These are phyloP conservation scores for Aspergillus mulundensis DNA, from an alignment of 495 filamentous ascomycete species.

Conservation along the genomic window DNA sequence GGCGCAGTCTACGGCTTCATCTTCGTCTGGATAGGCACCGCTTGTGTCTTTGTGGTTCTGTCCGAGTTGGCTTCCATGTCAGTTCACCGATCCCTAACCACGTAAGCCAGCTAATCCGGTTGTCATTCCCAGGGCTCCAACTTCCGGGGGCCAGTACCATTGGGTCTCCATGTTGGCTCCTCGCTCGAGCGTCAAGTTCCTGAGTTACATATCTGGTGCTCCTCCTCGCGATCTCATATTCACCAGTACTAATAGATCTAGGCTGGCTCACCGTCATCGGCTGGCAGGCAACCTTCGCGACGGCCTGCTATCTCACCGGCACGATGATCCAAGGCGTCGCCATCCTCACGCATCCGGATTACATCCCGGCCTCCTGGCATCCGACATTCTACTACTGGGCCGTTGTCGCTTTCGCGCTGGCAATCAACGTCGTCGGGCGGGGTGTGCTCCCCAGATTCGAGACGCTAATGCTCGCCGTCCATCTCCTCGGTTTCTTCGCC, in stretches of 20 bases:
- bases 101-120: too few relatives aligned
- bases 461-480: slow-evolving; percentile 42
- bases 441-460: slow-evolving; percentile 44
- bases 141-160: slow-evolving; percentile 50
- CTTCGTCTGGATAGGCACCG: slow-evolving; percentile 42
- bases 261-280: slow-evolving; percentile 46
- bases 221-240: not conserved
- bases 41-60: slow-evolving; percentile 27
- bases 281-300: slow-evolving; percentile 42
- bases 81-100: too few relatives aligned
- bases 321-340: slow-evolving; percentile 41
- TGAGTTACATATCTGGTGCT: slow-evolving; percentile 46
- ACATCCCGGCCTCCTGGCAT: slow-evolving; percentile 37
- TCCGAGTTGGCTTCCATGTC: slow-evolving; percentile 46
- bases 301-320: slow-evolving; percentile 37
- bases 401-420: slow-evolving; percentile 30
- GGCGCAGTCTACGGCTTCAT: slow-evolving; percentile 51
- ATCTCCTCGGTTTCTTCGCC: slow-evolving; percentile 49
- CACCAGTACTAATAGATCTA: not conserved
- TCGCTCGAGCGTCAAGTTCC: slow-evolving; percentile 29
- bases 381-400: slow-evolving; percentile 43
- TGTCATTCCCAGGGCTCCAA: slow-evolving; percentile 37
- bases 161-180: slow-evolving; percentile 52
- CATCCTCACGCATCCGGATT: slow-evolving; percentile 31
- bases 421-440: slow-evolving; percentile 39